These are phyloP conservation scores for Annulohypoxylon stygium DNA, from an alignment of 495 filamentous ascomycete genomes.

Conservation along the genomic window DNA sequence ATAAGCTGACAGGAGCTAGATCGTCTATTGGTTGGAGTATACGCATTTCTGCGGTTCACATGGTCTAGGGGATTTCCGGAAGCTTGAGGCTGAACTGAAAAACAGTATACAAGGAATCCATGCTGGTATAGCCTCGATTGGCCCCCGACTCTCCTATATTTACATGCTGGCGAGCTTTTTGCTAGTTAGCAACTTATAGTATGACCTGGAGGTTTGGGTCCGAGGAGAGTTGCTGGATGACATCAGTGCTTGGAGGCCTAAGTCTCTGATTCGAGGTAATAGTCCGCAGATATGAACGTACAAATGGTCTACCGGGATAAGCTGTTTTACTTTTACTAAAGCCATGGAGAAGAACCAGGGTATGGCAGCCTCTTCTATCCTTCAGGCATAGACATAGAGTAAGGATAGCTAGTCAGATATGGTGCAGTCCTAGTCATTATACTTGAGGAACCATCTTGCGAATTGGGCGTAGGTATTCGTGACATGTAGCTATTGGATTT, in stretches of 20 bases:
- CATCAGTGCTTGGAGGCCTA: neutral
- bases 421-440: neutral
- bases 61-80: neutral
- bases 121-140: neutral
- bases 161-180: neutral
- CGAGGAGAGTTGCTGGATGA: neutral
- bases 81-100: slow-evolving; percentile 2
- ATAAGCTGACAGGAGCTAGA: neutral
- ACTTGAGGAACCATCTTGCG: neutral
- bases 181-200: neutral
- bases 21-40: neutral
- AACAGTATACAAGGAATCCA: neutral
- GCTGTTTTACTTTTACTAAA: neutral
- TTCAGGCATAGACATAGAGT: neutral
- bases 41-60: neutral
- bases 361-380: neutral
- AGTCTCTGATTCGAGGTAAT: neutral
- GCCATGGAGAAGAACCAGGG: neutral
- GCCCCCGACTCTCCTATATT: neutral
- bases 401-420: neutral
- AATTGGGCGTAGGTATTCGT: neutral
- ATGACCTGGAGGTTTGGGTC: neutral
- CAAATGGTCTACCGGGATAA: neutral
- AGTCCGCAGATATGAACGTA: neutral
- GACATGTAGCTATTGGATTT: neutral